A percentile compares a stretch with the other conserved stretches of the same genome.
Conservation (phyloP, 2,329 filamentous ascomycete species). For the Ceratocystiopsis sp. region DNA sequence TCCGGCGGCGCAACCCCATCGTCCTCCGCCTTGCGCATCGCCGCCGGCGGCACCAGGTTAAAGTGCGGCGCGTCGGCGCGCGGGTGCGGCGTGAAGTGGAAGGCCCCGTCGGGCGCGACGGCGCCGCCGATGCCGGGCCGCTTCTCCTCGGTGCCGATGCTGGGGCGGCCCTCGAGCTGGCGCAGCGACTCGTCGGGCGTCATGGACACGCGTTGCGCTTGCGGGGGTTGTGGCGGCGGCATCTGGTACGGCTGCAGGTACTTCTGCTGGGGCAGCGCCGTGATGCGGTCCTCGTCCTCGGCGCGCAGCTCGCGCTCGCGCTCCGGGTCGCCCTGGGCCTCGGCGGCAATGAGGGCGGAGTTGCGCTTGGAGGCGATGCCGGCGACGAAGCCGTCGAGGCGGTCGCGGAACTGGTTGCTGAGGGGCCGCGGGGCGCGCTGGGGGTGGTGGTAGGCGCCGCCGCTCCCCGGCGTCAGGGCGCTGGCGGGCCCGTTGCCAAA, state of each 20-base stretch:
- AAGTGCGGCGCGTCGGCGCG: slow-evolving; percentile 37
- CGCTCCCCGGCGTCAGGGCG: not conserved
- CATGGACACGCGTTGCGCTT: slow-evolving; percentile 11
- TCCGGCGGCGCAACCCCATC: slow-evolving; percentile 2
- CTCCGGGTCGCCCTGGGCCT: slow-evolving; percentile 64
- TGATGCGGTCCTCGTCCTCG: slow-evolving; percentile 73
- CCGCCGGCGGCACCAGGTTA: slow-evolving; percentile 31
- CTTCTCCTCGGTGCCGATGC: slow-evolving; percentile 14
- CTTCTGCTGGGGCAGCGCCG: slow-evolving; percentile 56
- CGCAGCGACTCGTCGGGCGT: slow-evolving; percentile 28
- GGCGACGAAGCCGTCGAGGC: slow-evolving; percentile 73
- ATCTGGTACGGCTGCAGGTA: slow-evolving; percentile 39
- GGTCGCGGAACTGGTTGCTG: slow-evolving; percentile 65
- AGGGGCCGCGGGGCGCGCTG: slow-evolving; percentile 44
- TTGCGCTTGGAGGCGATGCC: slow-evolving; percentile 76
- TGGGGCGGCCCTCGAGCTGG: slow-evolving; percentile 28
- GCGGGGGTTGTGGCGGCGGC: slow-evolving; percentile 14
- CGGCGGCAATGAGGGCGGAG: slow-evolving; percentile 65
- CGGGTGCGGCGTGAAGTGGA: slow-evolving; percentile 39
- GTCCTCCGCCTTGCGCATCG: slow-evolving; percentile 3
- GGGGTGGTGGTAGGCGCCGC: slow-evolving; percentile 7
- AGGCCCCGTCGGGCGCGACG: slow-evolving; percentile 22
- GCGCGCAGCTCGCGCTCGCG: slow-evolving; percentile 61
- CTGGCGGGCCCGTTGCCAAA: not conserved
- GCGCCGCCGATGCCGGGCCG: slow-evolving; percentile 12